Evolutionary conservation across 805 yeast species (phyloP), one percentile per base, ranked within the genome.

Genomic region (Starmerella gropengiesseri): DNA sequence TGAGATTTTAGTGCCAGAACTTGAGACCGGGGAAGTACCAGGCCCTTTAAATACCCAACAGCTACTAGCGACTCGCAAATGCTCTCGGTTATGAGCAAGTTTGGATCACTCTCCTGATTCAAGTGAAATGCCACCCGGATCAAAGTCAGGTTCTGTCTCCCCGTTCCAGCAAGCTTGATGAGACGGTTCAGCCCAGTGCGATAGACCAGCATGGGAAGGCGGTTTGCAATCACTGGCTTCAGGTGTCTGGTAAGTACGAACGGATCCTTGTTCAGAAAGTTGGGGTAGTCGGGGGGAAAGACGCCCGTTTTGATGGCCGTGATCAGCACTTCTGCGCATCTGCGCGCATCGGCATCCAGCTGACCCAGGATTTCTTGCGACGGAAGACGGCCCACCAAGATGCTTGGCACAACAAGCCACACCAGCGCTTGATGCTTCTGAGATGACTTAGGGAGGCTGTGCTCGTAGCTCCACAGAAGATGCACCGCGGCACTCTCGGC

Each of bases 311-410:
- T 57, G 6, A 77, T 54, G 7, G 64, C 55, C 1, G 46, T 44
- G n/a, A 57, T 52, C 17, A 80, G 49, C 11, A 61, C 59, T 3
- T 55, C 49, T 49, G 73, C 74, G 7, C 61, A 55, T 3, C 13
- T 17, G n/a, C 19, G 35, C 23, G 47, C 64, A 25, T 59, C 49
- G 12, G 65, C 48, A 33, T 46, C 61, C 46, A 52, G 52, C 34
- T 34, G 35, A 14, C 44, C 49, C 14, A 64, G 40, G 11, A 63
- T 18, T 2, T 43, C 49, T 11, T 59, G 55, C 21, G 62, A 60
- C 0, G 83, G 81, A 12, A 63, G 45, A 37, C 70, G 69, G 0
- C 85, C 85, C 31, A 75, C 63, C 1, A 77, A 55, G 7, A 78
- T 55, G 2, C 75, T 66, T 0, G 71, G 61, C 0, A 84, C 78